Base-by-base conservation (phyloP, 805 yeast genomes). In the Komagataella ulmi region DNA sequence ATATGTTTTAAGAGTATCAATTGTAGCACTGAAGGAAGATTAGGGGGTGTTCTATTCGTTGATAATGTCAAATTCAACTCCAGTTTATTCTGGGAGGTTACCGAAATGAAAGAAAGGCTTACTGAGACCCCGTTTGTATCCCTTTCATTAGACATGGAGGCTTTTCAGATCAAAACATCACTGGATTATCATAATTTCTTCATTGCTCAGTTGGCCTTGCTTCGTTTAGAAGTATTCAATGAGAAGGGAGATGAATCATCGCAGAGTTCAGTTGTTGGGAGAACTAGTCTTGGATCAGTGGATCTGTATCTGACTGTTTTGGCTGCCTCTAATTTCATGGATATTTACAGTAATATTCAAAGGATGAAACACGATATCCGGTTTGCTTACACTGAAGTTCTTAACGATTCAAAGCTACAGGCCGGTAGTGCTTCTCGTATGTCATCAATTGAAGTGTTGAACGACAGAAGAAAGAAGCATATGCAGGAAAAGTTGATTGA, bases 121-220 rank as follows among this genome's bases (percentile, higher is more conserved):
- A 65, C 73, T 24, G 77, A 71, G 5, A 68, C 83, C 7, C 97
- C 98, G 0, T 63, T 86, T 53, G 82, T 91, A 2, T 73, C 81
- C 19, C 61, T 85, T 2, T 72, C 83, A 0, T 69, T 79, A 3
- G 81, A 83, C 0, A 61, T 88, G 36, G 79, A 70, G 1, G 67
- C 72, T 3, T 58, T 87, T 18, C 79, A 81, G 24, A 58, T 77
- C 2, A 85, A 84, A 59, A 67, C 82, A 3, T 81, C 89, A 0
- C 80, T 91, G 58, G 98, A 93, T 62, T 88, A 81, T 62, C 97
- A 91, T 61, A 79, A 87, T 17, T 89, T 93, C 63, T 75, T 87
- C 40, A 76, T 91, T 48, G 77, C 81, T 2, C 72, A 73, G 14
- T 63, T 84, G 18, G 65, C 70, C 6, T 66, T 68, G 1, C 67